phyloP scores from a whole-genome alignment of 177 flowering plant genomes.

The Telopea speciosissima region DNA sequence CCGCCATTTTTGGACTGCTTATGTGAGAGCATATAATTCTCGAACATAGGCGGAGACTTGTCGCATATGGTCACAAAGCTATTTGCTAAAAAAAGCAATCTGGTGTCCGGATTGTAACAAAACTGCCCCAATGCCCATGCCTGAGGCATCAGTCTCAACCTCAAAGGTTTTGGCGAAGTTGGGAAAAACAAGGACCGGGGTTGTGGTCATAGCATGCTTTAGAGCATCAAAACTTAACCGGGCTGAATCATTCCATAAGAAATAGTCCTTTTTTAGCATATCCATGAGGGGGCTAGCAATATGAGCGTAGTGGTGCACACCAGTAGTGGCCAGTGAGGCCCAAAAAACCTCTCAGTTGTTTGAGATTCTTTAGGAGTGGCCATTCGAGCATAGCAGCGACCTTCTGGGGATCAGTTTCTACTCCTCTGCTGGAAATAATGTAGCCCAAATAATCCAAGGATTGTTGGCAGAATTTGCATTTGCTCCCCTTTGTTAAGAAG shows the following conservation, averaged over 20 bases:
- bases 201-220: constrained; percentile 1
- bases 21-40: background rate
- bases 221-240: background rate
- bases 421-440: background rate
- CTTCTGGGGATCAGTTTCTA: background rate
- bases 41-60: too few relatives aligned
- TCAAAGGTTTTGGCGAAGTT: too few relatives aligned
- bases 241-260: background rate
- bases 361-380: too few relatives aligned
- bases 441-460: background rate
- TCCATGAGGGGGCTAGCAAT: background rate
- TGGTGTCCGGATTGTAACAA: too few relatives aligned
- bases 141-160: too few relatives aligned
- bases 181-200: too few relatives aligned
- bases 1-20: background rate
- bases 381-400: too few relatives aligned
- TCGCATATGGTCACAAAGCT: too few relatives aligned
- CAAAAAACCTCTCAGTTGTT: background rate
- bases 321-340: constrained; percentile 4
- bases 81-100: too few relatives aligned
- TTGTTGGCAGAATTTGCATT: constrained; percentile 1
- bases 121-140: too few relatives aligned
- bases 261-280: background rate
- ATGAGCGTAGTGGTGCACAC: background rate
- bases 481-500: background rate